Conservation (phyloP, 2,329 filamentous ascomycete species). For the Penicillium sp. region DNA sequence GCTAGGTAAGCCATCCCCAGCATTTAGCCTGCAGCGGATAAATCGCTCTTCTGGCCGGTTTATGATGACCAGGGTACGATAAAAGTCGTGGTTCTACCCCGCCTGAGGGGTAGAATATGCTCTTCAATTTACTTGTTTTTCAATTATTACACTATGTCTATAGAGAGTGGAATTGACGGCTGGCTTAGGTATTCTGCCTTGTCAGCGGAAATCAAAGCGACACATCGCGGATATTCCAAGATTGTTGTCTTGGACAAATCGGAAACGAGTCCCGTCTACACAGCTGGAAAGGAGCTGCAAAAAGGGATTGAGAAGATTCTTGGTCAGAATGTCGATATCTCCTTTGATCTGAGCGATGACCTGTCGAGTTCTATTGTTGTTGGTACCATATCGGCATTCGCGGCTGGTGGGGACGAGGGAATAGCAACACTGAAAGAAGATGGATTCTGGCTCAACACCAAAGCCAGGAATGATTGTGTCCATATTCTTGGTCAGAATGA, state of each 20-base stretch:
- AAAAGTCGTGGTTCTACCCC: neutral
- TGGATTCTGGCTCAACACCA: slow-evolving; percentile 58
- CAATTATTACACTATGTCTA: neutral
- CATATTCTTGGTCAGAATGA: slow-evolving; percentile 57
- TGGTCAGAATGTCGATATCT: slow-evolving; percentile 41
- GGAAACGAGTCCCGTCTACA: slow-evolving; percentile 54
- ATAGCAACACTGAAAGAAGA: neutral
- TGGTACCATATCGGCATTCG: neutral
- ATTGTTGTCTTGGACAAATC: slow-evolving; percentile 56
- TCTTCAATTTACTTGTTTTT: neutral
- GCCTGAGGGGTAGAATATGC: neutral
- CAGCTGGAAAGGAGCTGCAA: slow-evolving; percentile 58
- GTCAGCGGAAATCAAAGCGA: slow-evolving; percentile 32
- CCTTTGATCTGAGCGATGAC: neutral
- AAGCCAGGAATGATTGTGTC: slow-evolving; percentile 45
- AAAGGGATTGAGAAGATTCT: slow-evolving; percentile 58
- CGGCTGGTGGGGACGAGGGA: neutral
- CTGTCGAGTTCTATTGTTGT: neutral
- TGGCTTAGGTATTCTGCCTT: slow-evolving; percentile 63
- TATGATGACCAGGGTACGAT: neutral
- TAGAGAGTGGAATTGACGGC: slow-evolving; percentile 57
- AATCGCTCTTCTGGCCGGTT: neutral
- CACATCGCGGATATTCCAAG: slow-evolving; percentile 40
- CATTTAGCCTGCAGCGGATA: slow-evolving; percentile 1
- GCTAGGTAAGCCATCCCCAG: neutral